These are phyloP conservation scores for Camellia sinensis DNA, from an alignment of 148 eudicot genomes.

Conservation along the genomic window DNA sequence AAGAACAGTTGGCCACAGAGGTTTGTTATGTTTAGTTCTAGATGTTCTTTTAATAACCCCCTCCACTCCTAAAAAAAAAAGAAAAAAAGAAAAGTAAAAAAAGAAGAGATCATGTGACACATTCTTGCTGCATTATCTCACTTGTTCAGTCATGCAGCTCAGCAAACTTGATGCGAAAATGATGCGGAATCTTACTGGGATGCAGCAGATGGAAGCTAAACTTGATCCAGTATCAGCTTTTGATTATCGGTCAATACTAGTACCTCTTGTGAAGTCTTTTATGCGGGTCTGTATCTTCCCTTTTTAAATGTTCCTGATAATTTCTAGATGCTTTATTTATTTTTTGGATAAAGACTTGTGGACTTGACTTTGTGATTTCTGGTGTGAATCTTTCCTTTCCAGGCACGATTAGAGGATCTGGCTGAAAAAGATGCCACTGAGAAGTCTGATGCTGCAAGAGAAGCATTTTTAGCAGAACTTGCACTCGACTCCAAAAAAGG, in stretches of 20 bases:
- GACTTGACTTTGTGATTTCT: background rate
- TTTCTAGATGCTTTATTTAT: background rate
- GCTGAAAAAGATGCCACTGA: conserved; percentile 94
- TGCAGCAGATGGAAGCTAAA: conserved; percentile 76
- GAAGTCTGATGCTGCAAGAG: conserved; percentile 98
- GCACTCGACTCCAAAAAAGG: conserved; percentile 81
- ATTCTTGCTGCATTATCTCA: conserved; percentile 27
- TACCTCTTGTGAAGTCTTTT: conserved; percentile 75
- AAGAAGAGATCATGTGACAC: background rate
- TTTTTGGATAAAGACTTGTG: background rate
- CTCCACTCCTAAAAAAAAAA: background rate
- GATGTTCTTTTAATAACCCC: background rate
- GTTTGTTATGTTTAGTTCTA: conserved; percentile 40
- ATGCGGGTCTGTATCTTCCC: conserved; percentile 58
- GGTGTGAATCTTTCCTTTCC: conserved; percentile 16
- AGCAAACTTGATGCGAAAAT: conserved; percentile 82
- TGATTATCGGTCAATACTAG: conserved; percentile 63
- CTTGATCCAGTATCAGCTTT: conserved; percentile 61
- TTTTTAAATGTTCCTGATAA: background rate
- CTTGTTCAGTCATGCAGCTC: conserved; percentile 59
- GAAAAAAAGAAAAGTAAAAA: background rate
- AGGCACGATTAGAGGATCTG: conserved; percentile 87
- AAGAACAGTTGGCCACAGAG: conserved; percentile 68
- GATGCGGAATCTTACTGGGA: conserved; percentile 51
- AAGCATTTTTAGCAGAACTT: conserved; percentile 95